Conservation (phyloP, 306 rosid genomes). For the Coriaria nepalensis region DNA sequence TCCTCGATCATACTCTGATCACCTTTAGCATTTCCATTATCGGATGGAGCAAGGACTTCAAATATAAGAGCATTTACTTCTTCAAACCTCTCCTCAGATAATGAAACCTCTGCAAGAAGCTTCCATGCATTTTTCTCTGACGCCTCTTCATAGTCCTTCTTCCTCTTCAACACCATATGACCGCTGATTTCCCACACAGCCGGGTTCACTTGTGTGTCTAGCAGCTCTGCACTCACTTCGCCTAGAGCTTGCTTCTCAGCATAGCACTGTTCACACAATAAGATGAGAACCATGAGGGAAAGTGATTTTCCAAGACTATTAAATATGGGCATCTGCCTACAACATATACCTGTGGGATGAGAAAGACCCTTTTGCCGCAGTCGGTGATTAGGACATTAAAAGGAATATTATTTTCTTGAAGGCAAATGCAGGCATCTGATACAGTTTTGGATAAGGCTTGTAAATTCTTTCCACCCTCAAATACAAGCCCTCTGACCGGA, state of each 20-base stretch:
- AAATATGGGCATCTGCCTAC: background rate
- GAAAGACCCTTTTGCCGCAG: slow-evolving; percentile 58
- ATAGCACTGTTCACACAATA: slow-evolving; percentile 47
- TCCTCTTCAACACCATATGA: slow-evolving; percentile 92
- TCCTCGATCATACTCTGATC: slow-evolving; percentile 2
- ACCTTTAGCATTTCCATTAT: slow-evolving; percentile 5
- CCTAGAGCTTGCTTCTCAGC: slow-evolving; percentile 98
- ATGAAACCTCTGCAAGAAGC: slow-evolving; percentile 91
- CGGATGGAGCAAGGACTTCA: slow-evolving; percentile 38
- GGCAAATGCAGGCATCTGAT: slow-evolving; percentile 76
- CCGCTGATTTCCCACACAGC: slow-evolving; percentile 98
- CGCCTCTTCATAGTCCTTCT: slow-evolving; percentile 77
- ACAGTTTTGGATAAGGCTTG: slow-evolving; percentile 51
- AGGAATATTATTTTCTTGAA: slow-evolving; percentile 75
- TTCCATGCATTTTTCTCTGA: slow-evolving; percentile 87
- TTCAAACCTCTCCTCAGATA: slow-evolving; percentile 72
- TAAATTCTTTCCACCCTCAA: slow-evolving; percentile 58
- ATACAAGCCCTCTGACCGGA: slow-evolving; percentile 80
- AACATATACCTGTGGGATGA: slow-evolving; percentile 74
- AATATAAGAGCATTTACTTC: slow-evolving; percentile 70
- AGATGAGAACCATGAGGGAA: background rate
- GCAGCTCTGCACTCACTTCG: slow-evolving; percentile 75
- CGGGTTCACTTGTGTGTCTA: slow-evolving; percentile 97
- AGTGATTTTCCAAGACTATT: background rate
- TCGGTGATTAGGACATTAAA: slow-evolving; percentile 77